Evolutionary conservation across 768 basidiomycete genomes (phyloP), one percentile per base, ranked within the genome.

Genomic region (Scleroderma citrinum): DNA sequence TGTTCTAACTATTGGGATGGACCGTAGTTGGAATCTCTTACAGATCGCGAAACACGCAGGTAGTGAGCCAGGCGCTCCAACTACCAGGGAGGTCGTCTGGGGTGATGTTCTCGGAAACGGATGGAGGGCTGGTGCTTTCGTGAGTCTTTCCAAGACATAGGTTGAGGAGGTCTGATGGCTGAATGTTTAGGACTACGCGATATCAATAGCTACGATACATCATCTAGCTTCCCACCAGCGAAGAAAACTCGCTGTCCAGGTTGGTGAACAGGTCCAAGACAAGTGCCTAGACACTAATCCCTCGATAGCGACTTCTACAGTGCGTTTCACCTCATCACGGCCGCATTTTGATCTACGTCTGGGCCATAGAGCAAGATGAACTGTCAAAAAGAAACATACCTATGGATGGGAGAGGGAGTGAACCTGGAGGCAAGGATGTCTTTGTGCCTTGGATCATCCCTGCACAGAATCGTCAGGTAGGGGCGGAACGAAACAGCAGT

Each of bases 131-230:
- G 85, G 83, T 1, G 76, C 76, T 19, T 97, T 97, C 63, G 94
- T 95, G 59, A 62, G 84, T 76, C 36, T 57, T n/a, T 1, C 13
- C 21, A 53, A 46, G 40, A n/a, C 46, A n/a, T n/a, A n/a, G 26
- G 26, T 5, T 21, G 8, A 19, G 21, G 32, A 35, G 37, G 13
- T 39, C 43, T 19, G 31, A 31, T 17, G 31, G 17, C 6, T 35
- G 16, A 13, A 49, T 48, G 48, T 53, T 49, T 24, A 97, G 94
- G 92, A 97, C 71, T 96, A 92, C 59, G 88, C 88, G 2, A 93
- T 99, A 43, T 96, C 94, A 4, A 94, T 99, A 54, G 96, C 96
- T 23, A 98, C 95, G 2, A 90, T 98, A 40, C 96, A 99, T 60
- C 96, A 99, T 66, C 76, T 99, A 5, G 83, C 92, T 3, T 95